These are phyloP conservation scores for Saksenaea oblongispora DNA, from an alignment of 371 early-diverging fungal genomes.

Conservation along the genomic window DNA sequence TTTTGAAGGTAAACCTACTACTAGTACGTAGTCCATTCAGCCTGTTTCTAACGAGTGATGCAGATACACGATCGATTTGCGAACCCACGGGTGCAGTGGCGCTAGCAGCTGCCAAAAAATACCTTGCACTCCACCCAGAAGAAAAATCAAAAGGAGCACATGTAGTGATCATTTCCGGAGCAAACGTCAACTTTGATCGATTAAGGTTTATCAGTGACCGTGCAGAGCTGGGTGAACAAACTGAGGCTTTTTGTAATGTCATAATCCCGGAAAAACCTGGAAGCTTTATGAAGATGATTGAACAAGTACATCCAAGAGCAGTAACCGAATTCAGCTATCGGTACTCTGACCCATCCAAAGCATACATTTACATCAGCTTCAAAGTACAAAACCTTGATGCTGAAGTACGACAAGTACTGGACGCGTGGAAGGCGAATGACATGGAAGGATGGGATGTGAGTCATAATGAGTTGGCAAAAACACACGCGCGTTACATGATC, in stretches of 20 bases:
- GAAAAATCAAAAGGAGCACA: slow-evolving; percentile 53
- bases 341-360: slow-evolving; percentile 72
- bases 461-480: slow-evolving; percentile 93
- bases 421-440: slow-evolving; percentile 53
- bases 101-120: slow-evolving; percentile 89
- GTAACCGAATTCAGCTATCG: slow-evolving; percentile 96
- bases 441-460: slow-evolving; percentile 81
- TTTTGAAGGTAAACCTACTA: slow-evolving; percentile 75
- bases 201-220: slow-evolving; percentile 95
- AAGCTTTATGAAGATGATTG: slow-evolving; percentile 80
- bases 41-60: neutral
- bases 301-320: slow-evolving; percentile 76
- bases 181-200: slow-evolving; percentile 98
- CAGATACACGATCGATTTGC: slow-evolving; percentile 89
- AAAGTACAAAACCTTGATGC: slow-evolving; percentile 59
- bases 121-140: slow-evolving; percentile 48
- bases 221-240: slow-evolving; percentile 87
- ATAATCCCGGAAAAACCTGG: slow-evolving; percentile 92
- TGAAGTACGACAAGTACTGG: slow-evolving; percentile 74
- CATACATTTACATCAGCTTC: slow-evolving; percentile 90
- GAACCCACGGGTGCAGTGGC: slow-evolving; percentile 95
- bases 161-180: slow-evolving; percentile 86
- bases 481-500: slow-evolving; percentile 90
- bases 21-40: neutral
- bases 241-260: slow-evolving; percentile 88